Evolutionary conservation across 2,329 filamentous ascomycete genomes (phyloP).

Genomic region (Calonectria pseudoreteaudii): DNA sequence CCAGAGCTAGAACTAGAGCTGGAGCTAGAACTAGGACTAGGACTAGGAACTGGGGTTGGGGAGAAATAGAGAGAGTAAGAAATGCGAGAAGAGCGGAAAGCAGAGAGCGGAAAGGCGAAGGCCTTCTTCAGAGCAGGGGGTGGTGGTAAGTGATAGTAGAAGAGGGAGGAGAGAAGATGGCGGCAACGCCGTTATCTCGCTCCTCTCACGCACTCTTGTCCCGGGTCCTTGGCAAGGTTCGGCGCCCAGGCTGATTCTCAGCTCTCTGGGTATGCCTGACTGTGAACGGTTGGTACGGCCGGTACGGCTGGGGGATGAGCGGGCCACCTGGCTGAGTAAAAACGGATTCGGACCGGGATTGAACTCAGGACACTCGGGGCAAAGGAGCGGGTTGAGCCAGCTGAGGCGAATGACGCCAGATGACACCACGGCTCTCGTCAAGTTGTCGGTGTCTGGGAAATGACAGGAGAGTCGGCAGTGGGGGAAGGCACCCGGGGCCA

Average conservation of each 20-base stretch:
- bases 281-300: conserved; percentile 12
- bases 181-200: conserved; percentile 29
- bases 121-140: background rate
- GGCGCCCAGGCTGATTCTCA: conserved; percentile 9
- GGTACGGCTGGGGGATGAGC: conserved; percentile 25
- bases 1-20: background rate
- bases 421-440: conserved; percentile 30
- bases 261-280: conserved; percentile 16
- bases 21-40: background rate
- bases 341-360: conserved; percentile 18
- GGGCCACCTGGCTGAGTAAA: conserved; percentile 23
- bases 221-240: conserved; percentile 29
- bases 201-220: background rate
- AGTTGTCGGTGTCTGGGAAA: background rate
- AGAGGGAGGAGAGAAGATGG: conserved; percentile 13
- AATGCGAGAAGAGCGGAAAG: background rate
- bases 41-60: too few relatives aligned
- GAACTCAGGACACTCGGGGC: conserved; percentile 22
- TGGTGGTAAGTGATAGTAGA: background rate
- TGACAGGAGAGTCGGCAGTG: background rate
- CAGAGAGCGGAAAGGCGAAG: background rate
- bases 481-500: background rate
- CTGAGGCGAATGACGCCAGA: conserved; percentile 34
- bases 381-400: conserved; percentile 18
- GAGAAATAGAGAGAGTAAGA: background rate